phyloP scores from a whole-genome alignment of 306 rosid species.

The Ammopiptanthus mongolicus region DNA sequence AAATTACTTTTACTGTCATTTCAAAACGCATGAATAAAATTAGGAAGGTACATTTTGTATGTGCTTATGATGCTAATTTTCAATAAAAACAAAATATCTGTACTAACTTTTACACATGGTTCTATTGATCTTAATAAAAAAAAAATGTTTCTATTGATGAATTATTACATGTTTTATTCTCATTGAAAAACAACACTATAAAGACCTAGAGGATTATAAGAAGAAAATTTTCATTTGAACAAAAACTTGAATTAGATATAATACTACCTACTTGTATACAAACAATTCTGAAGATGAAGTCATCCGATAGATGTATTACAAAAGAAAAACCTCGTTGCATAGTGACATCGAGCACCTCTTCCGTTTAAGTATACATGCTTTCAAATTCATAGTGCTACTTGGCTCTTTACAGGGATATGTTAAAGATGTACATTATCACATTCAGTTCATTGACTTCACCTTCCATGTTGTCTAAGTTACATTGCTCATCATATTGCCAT shows the following conservation, averaged over 20 bases:
- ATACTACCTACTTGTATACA: not conserved
- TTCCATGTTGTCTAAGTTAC: not conserved
- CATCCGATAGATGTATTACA: not conserved
- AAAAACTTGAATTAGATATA: not conserved
- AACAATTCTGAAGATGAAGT: not conserved
- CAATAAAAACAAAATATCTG: no score
- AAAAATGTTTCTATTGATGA: no score
- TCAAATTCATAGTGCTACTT: constrained; percentile 24
- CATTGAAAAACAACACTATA: no score
- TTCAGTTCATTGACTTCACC: constrained; percentile 1
- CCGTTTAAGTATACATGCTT: constrained; percentile 20
- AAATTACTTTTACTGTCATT: no score
- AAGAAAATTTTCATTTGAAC: not conserved
- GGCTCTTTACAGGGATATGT: constrained; percentile 29
- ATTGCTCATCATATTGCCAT: not conserved
- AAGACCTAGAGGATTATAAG: no score
- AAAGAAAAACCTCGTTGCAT: constrained; percentile 16
- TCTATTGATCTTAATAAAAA: no score
- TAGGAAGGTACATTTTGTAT: no score
- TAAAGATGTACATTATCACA: constrained; percentile 34
- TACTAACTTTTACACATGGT: no score
- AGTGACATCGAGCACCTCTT: constrained; percentile 11
- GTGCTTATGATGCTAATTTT: no score
- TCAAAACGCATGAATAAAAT: no score
- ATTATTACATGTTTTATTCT: no score